Conservation (phyloP, 768 basidiomycete species). For the Amyloporia xantha region DNA sequence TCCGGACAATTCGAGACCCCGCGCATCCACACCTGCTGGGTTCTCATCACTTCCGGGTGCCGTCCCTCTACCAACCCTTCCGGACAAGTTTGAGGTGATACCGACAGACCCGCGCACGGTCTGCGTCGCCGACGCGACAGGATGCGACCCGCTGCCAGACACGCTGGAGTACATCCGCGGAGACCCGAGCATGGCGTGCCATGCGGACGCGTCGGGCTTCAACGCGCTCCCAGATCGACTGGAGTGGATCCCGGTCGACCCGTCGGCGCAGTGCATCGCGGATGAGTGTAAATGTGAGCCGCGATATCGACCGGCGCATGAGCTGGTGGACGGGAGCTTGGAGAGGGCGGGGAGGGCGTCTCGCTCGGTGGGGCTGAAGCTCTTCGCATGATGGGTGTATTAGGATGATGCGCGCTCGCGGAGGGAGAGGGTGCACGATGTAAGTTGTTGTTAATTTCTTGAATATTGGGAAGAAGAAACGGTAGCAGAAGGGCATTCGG, state of each 20-base stretch:
- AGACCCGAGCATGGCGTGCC: background rate
- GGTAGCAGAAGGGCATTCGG: background rate
- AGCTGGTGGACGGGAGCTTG: conserved; percentile 64
- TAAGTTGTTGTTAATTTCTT: background rate
- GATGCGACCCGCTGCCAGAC: conserved; percentile 12
- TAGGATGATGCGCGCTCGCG: background rate
- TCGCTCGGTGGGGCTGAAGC: conserved; percentile 4
- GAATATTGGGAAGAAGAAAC: background rate
- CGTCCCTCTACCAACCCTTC: conserved; percentile 1
- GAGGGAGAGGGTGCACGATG: background rate
- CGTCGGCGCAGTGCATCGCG: conserved; percentile 14
- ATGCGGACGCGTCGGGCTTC: background rate
- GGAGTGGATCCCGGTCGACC: conserved; percentile 8
- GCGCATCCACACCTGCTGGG: background rate
- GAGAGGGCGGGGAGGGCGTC: conserved; percentile 65
- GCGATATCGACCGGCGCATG: conserved; percentile 73
- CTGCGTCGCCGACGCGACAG: conserved; percentile 10
- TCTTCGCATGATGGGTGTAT: background rate
- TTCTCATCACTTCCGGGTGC: background rate
- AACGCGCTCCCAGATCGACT: background rate
- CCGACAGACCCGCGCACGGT: background rate
- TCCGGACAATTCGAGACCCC: background rate
- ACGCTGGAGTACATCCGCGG: conserved; percentile 8
- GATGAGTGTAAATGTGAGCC: conserved; percentile 15
- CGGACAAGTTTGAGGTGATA: conserved; percentile 4